Evolutionary conservation across 1,284 basidiomycete genomes (phyloP).

Genomic region (Trametes sp.): DNA sequence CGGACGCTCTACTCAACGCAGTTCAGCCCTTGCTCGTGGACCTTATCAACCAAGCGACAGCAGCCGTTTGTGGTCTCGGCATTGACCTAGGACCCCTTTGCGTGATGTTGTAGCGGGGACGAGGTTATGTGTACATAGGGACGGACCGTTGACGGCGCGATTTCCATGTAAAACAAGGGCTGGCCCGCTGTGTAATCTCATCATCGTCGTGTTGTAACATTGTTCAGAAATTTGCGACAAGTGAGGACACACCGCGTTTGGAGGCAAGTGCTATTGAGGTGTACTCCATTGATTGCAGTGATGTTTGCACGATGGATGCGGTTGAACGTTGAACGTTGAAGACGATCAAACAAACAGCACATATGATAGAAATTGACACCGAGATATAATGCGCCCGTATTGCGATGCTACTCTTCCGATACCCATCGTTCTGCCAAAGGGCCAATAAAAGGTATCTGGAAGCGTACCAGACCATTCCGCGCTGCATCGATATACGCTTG

Average conservation of each 20-base stretch:
- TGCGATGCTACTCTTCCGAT: constrained; percentile 72
- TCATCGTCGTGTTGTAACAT: not conserved
- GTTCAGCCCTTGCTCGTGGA: constrained; percentile 44
- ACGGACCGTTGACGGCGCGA: not conserved
- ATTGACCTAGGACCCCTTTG: constrained; percentile 7
- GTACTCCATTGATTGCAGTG: too few species aligned
- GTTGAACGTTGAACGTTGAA: too few species aligned
- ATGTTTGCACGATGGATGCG: too few species aligned
- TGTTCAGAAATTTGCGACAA: not conserved
- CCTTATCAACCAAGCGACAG: constrained; percentile 35
- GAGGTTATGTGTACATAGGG: not conserved
- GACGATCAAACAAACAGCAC: too few species aligned
- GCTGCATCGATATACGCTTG: constrained; percentile 74
- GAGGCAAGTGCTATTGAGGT: too few species aligned
- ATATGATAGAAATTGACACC: too few species aligned
- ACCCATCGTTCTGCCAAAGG: constrained; percentile 78
- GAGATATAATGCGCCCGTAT: too few species aligned
- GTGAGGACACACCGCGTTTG: too few species aligned
- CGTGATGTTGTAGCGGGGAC: constrained; percentile 5
- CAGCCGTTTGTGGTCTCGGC: constrained; percentile 33
- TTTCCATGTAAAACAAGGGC: not conserved
- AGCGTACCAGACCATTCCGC: constrained; percentile 60
- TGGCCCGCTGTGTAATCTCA: not conserved
- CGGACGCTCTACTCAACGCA: constrained; percentile 55
- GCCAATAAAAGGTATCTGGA: constrained; percentile 73